Conservation (phyloP, 2,329 filamentous ascomycete genomes). For the Chrysoporthe austroafricana region DNA sequence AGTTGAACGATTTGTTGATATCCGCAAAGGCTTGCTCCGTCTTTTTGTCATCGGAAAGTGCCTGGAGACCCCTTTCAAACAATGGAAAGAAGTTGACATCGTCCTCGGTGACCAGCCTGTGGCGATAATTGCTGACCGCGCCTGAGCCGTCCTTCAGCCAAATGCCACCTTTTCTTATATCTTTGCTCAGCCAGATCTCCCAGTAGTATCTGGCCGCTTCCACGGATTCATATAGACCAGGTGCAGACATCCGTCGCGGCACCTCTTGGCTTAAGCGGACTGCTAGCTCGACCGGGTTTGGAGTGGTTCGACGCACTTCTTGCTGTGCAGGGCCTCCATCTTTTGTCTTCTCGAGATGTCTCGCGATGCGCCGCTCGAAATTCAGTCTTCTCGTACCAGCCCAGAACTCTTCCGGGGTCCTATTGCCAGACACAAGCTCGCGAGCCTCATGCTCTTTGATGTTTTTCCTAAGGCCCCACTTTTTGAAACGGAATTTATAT, state of each 20-base stretch:
- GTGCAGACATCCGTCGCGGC: neutral
- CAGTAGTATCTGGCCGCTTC: slow-evolving; percentile 3
- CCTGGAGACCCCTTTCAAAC: neutral
- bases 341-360: slow-evolving; percentile 5
- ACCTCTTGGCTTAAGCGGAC: neutral
- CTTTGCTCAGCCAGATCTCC: neutral
- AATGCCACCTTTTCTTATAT: neutral
- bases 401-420: slow-evolving; percentile 6
- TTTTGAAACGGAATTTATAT: slow-evolving; percentile 14
- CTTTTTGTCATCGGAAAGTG: neutral
- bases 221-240: neutral
- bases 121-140: neutral
- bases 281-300: neutral
- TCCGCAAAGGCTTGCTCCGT: slow-evolving; percentile 4
- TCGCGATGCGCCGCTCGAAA: slow-evolving; percentile 6
- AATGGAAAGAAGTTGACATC: slow-evolving; percentile 6
- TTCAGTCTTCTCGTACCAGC: slow-evolving; percentile 1
- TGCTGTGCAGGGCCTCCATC: neutral
- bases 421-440: slow-evolving; percentile 7
- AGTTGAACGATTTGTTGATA: slow-evolving; percentile 1
- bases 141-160: neutral
- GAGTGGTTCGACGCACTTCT: neutral
- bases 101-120: neutral
- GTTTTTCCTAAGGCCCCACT: slow-evolving; percentile 8
- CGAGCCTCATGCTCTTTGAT: slow-evolving; percentile 15